phyloP scores from a whole-genome alignment of 306 rosid species.

The Cicer bijugum region DNA sequence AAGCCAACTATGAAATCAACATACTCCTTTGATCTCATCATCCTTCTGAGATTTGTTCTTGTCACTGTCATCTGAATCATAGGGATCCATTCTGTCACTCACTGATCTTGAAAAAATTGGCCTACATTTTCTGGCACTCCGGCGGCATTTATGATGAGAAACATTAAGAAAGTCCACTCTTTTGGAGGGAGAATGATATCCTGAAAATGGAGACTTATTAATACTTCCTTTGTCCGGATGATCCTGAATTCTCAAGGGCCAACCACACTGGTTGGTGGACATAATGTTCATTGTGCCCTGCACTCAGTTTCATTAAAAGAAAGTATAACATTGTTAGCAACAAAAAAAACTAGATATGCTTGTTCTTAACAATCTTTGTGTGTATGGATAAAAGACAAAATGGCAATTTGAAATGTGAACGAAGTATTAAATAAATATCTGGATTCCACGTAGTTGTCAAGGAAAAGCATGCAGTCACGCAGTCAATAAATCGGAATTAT shows the following conservation, averaged over 20 bases:
- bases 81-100: slow-evolving; percentile 57
- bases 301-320: slow-evolving; percentile 31
- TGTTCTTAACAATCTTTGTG: background rate
- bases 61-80: slow-evolving; percentile 60
- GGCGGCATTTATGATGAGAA: slow-evolving; percentile 48
- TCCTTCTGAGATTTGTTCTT: slow-evolving; percentile 51
- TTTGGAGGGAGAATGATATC: slow-evolving; percentile 53
- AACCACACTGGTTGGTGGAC: slow-evolving; percentile 71
- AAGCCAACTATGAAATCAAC: slow-evolving; percentile 44
- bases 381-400: slow-evolving; percentile 13
- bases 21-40: slow-evolving; percentile 65
- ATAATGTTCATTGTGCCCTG: slow-evolving; percentile 71
- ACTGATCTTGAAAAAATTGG: slow-evolving; percentile 55
- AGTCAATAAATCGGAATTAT: background rate
- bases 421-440: background rate
- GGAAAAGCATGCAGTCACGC: background rate
- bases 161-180: slow-evolving; percentile 54
- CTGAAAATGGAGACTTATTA: slow-evolving; percentile 59
- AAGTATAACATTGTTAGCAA: slow-evolving; percentile 18
- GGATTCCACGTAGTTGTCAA: background rate
- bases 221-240: slow-evolving; percentile 53
- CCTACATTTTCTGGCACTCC: slow-evolving; percentile 50
- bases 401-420: background rate
- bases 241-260: slow-evolving; percentile 70
- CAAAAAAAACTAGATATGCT: background rate